Percentiles rank a stretch among this genome's conserved stretches.
Conservation (phyloP, 2,329 filamentous ascomycete species). For the Cladophialophora chaetospira region DNA sequence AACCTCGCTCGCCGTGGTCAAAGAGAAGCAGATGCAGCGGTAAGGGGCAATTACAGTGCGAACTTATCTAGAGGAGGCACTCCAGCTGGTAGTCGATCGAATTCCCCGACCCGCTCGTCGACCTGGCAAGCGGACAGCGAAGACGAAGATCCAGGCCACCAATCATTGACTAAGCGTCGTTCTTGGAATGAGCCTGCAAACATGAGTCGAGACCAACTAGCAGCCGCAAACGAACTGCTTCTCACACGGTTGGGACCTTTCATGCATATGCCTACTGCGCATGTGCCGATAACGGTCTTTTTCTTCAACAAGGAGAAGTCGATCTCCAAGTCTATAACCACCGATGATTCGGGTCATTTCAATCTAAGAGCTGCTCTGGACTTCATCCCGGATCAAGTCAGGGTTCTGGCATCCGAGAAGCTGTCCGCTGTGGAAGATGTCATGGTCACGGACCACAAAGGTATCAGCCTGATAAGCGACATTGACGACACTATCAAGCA, state of each 20-base stretch:
- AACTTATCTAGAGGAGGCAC: slow-evolving; percentile 45
- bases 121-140: slow-evolving; percentile 26
- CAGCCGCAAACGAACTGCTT: slow-evolving; percentile 79
- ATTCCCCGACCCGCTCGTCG: slow-evolving; percentile 29
- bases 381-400: slow-evolving; percentile 86
- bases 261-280: slow-evolving; percentile 77
- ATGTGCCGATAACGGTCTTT: slow-evolving; percentile 82
- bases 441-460: slow-evolving; percentile 71
- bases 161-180: slow-evolving; percentile 48
- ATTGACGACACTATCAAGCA: slow-evolving; percentile 98
- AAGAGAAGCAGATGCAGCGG: slow-evolving; percentile 69
- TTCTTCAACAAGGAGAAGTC: slow-evolving; percentile 88
- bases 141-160: slow-evolving; percentile 36
- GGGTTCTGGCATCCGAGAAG: slow-evolving; percentile 81
- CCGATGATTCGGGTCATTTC: slow-evolving; percentile 89
- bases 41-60: slow-evolving; percentile 64
- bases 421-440: slow-evolving; percentile 80
- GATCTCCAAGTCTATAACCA: slow-evolving; percentile 79
- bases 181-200: slow-evolving; percentile 58
- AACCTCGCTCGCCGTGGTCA: slow-evolving; percentile 73
- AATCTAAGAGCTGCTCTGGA: slow-evolving; percentile 75
- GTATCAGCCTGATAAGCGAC: slow-evolving; percentile 92
- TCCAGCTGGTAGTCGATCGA: slow-evolving; percentile 29
- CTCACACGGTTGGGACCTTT: slow-evolving; percentile 89
- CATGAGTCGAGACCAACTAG: slow-evolving; percentile 74